Conservation (phyloP, 306 rosid species). For the Geum urbanum region DNA sequence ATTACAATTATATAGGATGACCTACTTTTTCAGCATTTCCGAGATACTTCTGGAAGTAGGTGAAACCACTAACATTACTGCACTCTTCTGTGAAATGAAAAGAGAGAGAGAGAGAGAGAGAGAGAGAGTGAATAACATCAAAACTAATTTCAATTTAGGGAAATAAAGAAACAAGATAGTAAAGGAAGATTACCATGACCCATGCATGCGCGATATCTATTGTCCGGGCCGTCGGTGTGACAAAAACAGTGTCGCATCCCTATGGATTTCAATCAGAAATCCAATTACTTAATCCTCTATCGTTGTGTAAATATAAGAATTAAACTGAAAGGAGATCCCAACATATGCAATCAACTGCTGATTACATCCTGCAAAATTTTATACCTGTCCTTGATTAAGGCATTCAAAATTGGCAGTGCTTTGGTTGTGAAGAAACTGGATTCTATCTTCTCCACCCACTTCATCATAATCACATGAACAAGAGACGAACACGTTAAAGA, state of each 20-base stretch:
- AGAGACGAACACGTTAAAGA: conserved; percentile 10
- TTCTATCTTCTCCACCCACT: conserved; percentile 90
- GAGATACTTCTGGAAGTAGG: conserved; percentile 52
- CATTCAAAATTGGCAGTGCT: conserved; percentile 82
- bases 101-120: neutral
- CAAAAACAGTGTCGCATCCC: conserved; percentile 98
- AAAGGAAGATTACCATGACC: conserved; percentile 63
- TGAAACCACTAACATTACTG: conserved; percentile 61
- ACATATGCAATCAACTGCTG: conserved; percentile 25
- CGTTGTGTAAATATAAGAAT: conserved; percentile 41
- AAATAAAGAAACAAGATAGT: conserved; percentile 17
- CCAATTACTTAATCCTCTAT: conserved; percentile 68
- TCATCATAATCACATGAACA: conserved; percentile 26
- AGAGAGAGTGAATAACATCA: neutral
- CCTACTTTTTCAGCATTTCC: conserved; percentile 81
- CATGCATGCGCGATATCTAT: conserved; percentile 87
- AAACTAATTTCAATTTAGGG: conserved; percentile 14
- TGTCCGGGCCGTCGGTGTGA: conserved; percentile 96
- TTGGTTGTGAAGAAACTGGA: conserved; percentile 94
- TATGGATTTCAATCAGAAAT: conserved; percentile 65
- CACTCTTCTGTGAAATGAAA: conserved; percentile 54
- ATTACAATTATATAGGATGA: conserved; percentile 2
- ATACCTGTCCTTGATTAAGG: conserved; percentile 76
- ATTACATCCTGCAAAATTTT: conserved; percentile 21
- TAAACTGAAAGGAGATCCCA: conserved; percentile 23